Evolutionary conservation across 495 filamentous ascomycete species (phyloP), one percentile per base, ranked within the genome.

Genomic region (Podospora tetraspora): DNA sequence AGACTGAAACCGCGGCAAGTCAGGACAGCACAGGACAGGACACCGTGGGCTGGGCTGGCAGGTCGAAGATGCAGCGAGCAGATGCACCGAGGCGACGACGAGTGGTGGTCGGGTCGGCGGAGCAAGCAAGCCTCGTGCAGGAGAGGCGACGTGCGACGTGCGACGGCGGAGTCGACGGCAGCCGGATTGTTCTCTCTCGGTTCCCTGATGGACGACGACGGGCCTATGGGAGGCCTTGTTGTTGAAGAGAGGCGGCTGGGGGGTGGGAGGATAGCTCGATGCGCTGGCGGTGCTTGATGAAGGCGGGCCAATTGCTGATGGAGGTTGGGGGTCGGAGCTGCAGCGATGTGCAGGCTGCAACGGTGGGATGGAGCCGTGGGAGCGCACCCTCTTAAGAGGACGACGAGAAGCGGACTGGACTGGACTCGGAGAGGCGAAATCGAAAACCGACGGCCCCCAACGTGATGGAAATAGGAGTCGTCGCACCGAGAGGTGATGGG

Each of bases 161-260:
- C 63, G 66, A 67, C 59, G 25, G 66, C 59, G 61, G 70, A 69
- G 67, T 62, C 67, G n/a, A 43, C 64, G 59, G 59, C 37, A 32
- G 66, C 65, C 62, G 56, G 30, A 68, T 21, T 59, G 63, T 61
- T 67, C 66, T 66, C 66, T 66, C 61, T 71, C 66, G 34, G 62
- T 56, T 65, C 66, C 63, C 57, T 69, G 62, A 62, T 24, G 59
- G 64, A 37, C 69, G 67, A 56, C 52, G 62, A 64, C 71, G 72
- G 70, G 69, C 75, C 74, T 79, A 76, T 79, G 78, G 68, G 74
- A 77, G 71, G 71, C 68, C 76, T 78, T 76, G 78, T 78, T 80
- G 73, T 79, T 75, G 77, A 73, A 70, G 71, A 74, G 60, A 70
- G 71, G 74, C 73, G 76, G 74, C 71, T 73, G 71, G 75, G 71